These are phyloP conservation scores for Aureobasidium sp. DNA, from an alignment of 2,329 filamentous ascomycete genomes.

Conservation along the genomic window DNA sequence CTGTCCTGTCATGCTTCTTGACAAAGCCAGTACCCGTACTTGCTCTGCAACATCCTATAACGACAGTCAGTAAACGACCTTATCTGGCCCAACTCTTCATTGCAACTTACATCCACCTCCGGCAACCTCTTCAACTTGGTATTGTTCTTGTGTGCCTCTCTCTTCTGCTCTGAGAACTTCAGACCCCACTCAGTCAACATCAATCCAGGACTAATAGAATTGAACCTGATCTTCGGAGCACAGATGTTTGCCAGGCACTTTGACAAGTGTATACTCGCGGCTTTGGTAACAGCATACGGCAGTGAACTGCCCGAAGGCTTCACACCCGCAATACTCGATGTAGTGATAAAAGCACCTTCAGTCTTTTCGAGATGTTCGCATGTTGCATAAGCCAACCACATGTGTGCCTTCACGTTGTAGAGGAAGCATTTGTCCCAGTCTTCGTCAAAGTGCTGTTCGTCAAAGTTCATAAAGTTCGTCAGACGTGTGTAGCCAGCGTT, in stretches of 20 bases:
- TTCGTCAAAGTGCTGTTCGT: constrained; percentile 50
- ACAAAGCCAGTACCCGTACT: constrained; percentile 45
- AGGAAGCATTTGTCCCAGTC: constrained; percentile 56
- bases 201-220: constrained; percentile 51
- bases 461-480: constrained; percentile 40
- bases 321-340: constrained; percentile 58
- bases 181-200: constrained; percentile 41
- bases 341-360: constrained; percentile 57
- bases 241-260: constrained; percentile 49
- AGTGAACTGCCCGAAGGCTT: constrained; percentile 56
- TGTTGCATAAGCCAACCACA: constrained; percentile 53
- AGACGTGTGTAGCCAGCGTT: constrained; percentile 36
- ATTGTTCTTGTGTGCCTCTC: constrained; percentile 30
- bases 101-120: constrained; percentile 36
- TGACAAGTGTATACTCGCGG: constrained; percentile 45
- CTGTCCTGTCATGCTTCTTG: constrained; percentile 45
- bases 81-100: not conserved
- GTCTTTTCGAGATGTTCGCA: constrained; percentile 48
- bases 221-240: constrained; percentile 52
- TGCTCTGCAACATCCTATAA: constrained; percentile 47
- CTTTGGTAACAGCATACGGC: constrained; percentile 33
- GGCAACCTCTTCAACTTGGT: constrained; percentile 21
- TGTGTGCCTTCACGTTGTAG: constrained; percentile 57
- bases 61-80: constrained; percentile 5
- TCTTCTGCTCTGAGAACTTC: constrained; percentile 41